Base-by-base conservation (phyloP, 768 basidiomycete genomes). In the Rhodotorula sphaerocarpa region DNA sequence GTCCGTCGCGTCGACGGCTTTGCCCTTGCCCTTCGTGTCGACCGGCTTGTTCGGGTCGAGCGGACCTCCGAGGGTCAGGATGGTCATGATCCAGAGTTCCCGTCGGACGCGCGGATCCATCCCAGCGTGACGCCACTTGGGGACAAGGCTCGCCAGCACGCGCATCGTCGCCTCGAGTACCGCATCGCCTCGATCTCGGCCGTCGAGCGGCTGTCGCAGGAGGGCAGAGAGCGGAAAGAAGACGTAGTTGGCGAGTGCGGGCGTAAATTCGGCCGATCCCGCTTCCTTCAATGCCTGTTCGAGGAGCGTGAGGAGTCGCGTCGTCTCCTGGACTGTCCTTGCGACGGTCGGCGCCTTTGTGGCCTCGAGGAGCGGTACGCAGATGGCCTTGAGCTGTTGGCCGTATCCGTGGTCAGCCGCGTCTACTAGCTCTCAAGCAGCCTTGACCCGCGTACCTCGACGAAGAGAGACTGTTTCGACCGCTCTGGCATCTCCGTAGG, bases 201-300 rank as follows among this genome's bases (percentile, higher is more conserved):
- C 85, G 20, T 80, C 77, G 10, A 80, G 72, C 5, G 84, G 80
- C 21, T 80, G 84, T 52, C 86, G 84, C 41, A 96, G 80, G 53
- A 95, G 82, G 33, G 84, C 82, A 3, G 90, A 90, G 44, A 96
- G 74, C 5, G 93, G 93, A 70, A 90, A 86, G 76, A 92, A 88
- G 33, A 84, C 78, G 74, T 96, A 97, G 48, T 86, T 84, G 47
- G 89, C 82, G 51, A 90, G 79, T 21, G 81, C 80, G 0, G 81
- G 72, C 2, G 81, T 78, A 41, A 89, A 79, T 7, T 73, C 55
- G 41, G 70, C 61, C 12, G 74, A 74, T 12, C 77, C 75, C 18
- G 76, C 66, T 15, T 79, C 75, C 30, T 81, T 70, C 10, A 78
- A 76, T n/a, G 73, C 73, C 46, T 90, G 77, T 11, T 76, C 74